Evolutionary conservation across 202 grass and related monocot species (phyloP), one percentile per base, ranked within the genome.

Genomic region (Dendrocalamus latiflorus): DNA sequence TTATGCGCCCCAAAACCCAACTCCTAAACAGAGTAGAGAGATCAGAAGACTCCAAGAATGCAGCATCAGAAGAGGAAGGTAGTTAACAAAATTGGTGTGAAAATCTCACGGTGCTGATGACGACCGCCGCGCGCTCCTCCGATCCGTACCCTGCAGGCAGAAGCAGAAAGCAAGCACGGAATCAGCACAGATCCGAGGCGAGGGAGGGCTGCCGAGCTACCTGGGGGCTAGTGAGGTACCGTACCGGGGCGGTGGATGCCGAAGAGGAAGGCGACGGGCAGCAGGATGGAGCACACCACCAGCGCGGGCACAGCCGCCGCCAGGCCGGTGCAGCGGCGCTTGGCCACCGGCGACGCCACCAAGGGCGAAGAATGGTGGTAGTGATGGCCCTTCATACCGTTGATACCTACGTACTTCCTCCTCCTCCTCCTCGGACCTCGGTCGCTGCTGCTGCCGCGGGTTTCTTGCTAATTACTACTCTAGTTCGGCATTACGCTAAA

Each of bases 251-350:
- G 90, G 82, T 91, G 89, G 74, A 88, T 75, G 24, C 83, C 84
- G 58, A 92, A 37, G 39, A 92, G 83, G 79, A 89, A 92, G 61
- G 75, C 79, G 25, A 91, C 77, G 1, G 90, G 85, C 12, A 91
- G 89, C 7, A 94, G 87, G 51, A 90, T 49, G 42, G 90, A 94
- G 73, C 81, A 88, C 70, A 94, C 44, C 42, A 94, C 93, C 4
- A 92, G 71, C 45, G 81, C 88, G 34, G 89, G 90, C 64, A 92
- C 93, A 1, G 85, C 88, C 20, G 81, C 78, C 5, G 88, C 90
- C 6, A 89, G 82, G 26, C 65, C 82, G 2, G 43, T 79, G 84
- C 92, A 92, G 2, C 89, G 84, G 75, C 93, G 85, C 83, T 92
- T 95, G 60, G 90, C 60, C 17, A 67, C 26, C 53, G 57, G 25